These are phyloP conservation scores for Rhizopus stolonifer DNA, from an alignment of 371 early-diverging fungal species.

Conservation along the genomic window DNA sequence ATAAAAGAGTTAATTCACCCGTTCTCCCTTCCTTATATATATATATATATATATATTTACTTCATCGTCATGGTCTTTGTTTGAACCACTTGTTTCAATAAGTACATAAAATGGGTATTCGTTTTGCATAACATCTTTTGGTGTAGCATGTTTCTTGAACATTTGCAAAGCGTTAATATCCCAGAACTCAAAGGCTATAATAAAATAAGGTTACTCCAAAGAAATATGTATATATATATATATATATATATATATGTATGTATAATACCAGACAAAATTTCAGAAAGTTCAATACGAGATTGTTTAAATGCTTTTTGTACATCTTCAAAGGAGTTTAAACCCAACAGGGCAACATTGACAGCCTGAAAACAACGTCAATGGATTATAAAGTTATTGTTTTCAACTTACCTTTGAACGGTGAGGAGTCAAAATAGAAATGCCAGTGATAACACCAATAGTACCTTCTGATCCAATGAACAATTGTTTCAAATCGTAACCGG, in stretches of 20 bases:
- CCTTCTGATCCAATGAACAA: constrained; percentile 91
- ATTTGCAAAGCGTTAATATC: constrained; percentile 72
- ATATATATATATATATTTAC: constrained; percentile 28
- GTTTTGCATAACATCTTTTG: constrained; percentile 63
- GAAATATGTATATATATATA: too few relatives aligned
- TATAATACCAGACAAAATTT: constrained; percentile 91
- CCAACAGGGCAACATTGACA: constrained; percentile 80
- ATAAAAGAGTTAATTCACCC: neutral
- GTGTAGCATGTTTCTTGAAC: constrained; percentile 64
- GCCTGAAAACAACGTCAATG: constrained; percentile 30
- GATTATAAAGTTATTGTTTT: neutral
- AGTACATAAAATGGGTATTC: constrained; percentile 88
- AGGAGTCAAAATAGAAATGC: constrained; percentile 66
- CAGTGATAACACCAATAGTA: constrained; percentile 82
- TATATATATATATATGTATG: too few relatives aligned
- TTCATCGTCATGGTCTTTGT: constrained; percentile 90
- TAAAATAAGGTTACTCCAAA: too few relatives aligned
- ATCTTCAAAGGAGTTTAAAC: constrained; percentile 69
- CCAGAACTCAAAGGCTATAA: constrained; percentile 98
- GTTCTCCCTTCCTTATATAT: neutral
- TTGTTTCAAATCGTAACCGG: constrained; percentile 83
- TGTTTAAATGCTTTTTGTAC: constrained; percentile 79
- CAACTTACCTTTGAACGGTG: constrained; percentile 30
- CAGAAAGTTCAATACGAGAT: constrained; percentile 80
- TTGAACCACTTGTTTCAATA: constrained; percentile 92